Evolutionary conservation across 179 eudicot species (phyloP).

Genomic region (Silene noctiflora): DNA sequence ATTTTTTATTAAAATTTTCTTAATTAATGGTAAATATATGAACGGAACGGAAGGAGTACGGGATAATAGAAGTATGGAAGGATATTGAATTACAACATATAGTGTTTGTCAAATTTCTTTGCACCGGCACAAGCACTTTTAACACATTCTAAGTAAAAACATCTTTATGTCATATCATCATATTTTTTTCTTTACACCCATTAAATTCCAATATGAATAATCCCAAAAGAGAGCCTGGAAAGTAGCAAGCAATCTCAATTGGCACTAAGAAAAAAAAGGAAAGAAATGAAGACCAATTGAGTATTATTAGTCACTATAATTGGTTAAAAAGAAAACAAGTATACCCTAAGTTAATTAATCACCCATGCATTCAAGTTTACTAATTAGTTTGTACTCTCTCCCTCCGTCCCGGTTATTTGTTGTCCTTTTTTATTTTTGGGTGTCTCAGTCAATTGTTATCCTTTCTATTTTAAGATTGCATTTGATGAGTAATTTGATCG

Average conservation of each 20-base stretch:
- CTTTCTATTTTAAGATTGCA: too few species aligned
- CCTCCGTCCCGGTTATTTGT: too few species aligned
- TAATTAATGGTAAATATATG: too few species aligned
- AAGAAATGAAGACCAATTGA: conserved; percentile 17
- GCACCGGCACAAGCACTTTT: conserved; percentile 1
- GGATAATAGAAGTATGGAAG: too few species aligned
- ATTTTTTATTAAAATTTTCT: too few species aligned
- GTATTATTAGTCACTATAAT: conserved; percentile 1
- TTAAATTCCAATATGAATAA: conserved; percentile 24
- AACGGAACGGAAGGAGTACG: too few species aligned
- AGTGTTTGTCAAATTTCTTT: neutral
- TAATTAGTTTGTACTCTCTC: too few species aligned
- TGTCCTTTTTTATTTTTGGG: too few species aligned
- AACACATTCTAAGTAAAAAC: conserved; percentile 26
- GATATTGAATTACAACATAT: neutral
- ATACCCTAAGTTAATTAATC: neutral
- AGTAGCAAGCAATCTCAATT: conserved; percentile 32
- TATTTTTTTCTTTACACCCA: conserved; percentile 20
- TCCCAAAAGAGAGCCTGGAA: conserved; percentile 28
- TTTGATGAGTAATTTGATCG: too few species aligned
- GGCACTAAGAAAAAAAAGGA: conserved; percentile 26
- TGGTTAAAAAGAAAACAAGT: neutral
- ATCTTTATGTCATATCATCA: conserved; percentile 37
- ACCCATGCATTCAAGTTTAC: neutral
- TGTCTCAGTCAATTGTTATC: too few species aligned